These are phyloP conservation scores for Penicillium sp. DNA, from an alignment of 2,329 filamentous ascomycete species.

Conservation along the genomic window DNA sequence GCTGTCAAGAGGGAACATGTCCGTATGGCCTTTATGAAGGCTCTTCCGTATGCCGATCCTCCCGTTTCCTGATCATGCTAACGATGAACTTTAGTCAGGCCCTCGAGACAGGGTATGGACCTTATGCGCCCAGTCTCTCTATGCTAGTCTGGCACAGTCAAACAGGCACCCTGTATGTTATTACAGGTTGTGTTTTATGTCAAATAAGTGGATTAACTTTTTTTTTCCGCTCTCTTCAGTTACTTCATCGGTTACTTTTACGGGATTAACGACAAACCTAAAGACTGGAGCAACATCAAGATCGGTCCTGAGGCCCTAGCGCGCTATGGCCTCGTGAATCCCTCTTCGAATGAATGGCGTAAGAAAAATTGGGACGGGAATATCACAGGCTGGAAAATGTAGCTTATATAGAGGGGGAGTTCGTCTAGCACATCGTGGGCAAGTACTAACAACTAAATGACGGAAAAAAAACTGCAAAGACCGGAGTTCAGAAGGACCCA, in stretches of 20 bases:
- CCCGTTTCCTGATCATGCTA: slow-evolving; percentile 12
- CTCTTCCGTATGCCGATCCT: slow-evolving; percentile 15
- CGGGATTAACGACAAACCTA: slow-evolving; percentile 6
- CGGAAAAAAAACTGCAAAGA: slow-evolving; percentile 2
- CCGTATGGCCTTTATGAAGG: slow-evolving; percentile 12
- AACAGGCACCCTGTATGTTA: slow-evolving; percentile 11
- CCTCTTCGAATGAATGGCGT: slow-evolving; percentile 12
- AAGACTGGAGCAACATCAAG: slow-evolving; percentile 8
- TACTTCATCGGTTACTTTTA: slow-evolving; percentile 12
- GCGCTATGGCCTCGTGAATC: slow-evolving; percentile 8
- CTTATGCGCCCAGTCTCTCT: slow-evolving; percentile 9
- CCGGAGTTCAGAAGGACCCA: slow-evolving; percentile 1
- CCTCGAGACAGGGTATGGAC: slow-evolving; percentile 12
- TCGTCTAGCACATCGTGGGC: not conserved
- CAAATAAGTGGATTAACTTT: slow-evolving; percentile 10
- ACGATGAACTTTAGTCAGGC: slow-evolving; percentile 11
- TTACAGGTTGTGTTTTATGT: slow-evolving; percentile 8
- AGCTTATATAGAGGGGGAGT: slow-evolving; percentile 6
- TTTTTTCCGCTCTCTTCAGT: slow-evolving; percentile 6
- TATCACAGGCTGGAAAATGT: slow-evolving; percentile 15
- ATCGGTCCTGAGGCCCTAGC: slow-evolving; percentile 9
- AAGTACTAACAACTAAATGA: slow-evolving; percentile 6
- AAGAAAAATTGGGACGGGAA: slow-evolving; percentile 8
- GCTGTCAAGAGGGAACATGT: slow-evolving; percentile 11
- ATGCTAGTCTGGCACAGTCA: slow-evolving; percentile 8